These are phyloP conservation scores for Monilinia fructicola DNA, from an alignment of 2,329 filamentous ascomycete species.

Conservation along the genomic window DNA sequence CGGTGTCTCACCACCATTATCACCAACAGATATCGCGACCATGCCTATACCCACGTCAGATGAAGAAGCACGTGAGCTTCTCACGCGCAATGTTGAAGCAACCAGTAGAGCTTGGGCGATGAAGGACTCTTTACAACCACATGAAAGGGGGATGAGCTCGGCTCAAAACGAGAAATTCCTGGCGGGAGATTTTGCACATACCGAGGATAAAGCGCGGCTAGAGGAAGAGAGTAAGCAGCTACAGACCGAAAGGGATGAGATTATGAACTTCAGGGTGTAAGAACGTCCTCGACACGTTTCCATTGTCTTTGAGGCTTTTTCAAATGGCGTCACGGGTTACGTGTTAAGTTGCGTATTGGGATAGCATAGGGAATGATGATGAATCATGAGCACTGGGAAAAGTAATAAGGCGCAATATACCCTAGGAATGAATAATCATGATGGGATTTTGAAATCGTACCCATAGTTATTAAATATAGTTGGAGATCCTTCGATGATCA, in stretches of 20 bases:
- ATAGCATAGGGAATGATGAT: background rate
- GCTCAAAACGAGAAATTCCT: conserved; percentile 46
- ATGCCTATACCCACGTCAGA: conserved; percentile 32
- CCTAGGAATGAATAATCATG: conserved; percentile 13
- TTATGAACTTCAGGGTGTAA: conserved; percentile 25
- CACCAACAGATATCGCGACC: conserved; percentile 18
- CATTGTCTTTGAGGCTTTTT: background rate
- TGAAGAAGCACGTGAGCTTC: conserved; percentile 38
- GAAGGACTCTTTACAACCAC: background rate
- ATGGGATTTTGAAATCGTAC: background rate
- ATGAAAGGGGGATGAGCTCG: conserved; percentile 26
- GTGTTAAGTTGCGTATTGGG: background rate
- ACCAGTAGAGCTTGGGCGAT: conserved; percentile 21
- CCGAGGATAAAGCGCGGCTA: conserved; percentile 46
- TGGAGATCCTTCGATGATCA: conserved; percentile 26
- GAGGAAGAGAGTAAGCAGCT: conserved; percentile 43
- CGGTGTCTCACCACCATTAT: conserved; percentile 27
- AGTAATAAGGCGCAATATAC: conserved; percentile 27
- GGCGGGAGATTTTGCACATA: conserved; percentile 41
- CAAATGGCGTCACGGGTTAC: background rate
- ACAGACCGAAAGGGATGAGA: conserved; percentile 36
- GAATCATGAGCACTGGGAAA: background rate
- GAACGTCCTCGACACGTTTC: background rate
- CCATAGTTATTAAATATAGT: conserved; percentile 25
- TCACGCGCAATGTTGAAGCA: conserved; percentile 30